Conservation (phyloP, 768 basidiomycete genomes). For the Tricholomella constricta region DNA sequence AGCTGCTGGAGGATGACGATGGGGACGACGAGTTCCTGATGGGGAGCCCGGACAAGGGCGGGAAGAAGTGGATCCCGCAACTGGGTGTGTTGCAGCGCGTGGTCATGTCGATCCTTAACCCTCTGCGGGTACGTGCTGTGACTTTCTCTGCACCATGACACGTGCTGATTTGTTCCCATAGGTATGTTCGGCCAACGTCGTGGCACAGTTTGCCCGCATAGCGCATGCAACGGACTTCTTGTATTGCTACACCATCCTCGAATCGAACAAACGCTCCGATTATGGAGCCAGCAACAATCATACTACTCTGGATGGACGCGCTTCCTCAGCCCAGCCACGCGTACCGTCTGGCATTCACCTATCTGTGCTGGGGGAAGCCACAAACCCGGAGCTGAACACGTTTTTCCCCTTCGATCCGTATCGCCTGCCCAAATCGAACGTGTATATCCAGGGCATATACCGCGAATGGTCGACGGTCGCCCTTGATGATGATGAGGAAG, state of each 20-base stretch:
- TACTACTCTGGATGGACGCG: conserved; percentile 3
- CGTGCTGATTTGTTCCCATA: conserved; percentile 28
- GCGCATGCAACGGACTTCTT: conserved; percentile 89
- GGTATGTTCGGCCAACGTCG: conserved; percentile 91
- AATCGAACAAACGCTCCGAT: conserved; percentile 78
- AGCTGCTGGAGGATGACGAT: conserved; percentile 70
- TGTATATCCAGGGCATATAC: conserved; percentile 82
- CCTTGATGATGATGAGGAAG: conserved; percentile 71
- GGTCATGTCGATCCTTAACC: conserved; percentile 83
- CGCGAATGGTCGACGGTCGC: conserved; percentile 89
- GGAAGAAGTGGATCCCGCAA: conserved; percentile 84
- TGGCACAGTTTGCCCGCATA: conserved; percentile 90
- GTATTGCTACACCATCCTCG: conserved; percentile 92
- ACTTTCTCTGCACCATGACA: not conserved
- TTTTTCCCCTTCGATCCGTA: conserved; percentile 99
- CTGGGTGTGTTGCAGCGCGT: conserved; percentile 78
- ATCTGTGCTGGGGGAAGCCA: conserved; percentile 33
- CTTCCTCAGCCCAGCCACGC: conserved; percentile 1
- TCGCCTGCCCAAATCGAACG: conserved; percentile 76
- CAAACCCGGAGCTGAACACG: conserved; percentile 76
- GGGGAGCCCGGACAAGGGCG: conserved; percentile 20
- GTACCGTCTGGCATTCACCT: conserved; percentile 16
- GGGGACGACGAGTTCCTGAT: conserved; percentile 44
- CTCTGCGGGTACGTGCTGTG: conserved; percentile 68
- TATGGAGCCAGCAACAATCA: conserved; percentile 33